Conservation (phyloP, 306 rosid species). For the Castanea crenata region DNA sequence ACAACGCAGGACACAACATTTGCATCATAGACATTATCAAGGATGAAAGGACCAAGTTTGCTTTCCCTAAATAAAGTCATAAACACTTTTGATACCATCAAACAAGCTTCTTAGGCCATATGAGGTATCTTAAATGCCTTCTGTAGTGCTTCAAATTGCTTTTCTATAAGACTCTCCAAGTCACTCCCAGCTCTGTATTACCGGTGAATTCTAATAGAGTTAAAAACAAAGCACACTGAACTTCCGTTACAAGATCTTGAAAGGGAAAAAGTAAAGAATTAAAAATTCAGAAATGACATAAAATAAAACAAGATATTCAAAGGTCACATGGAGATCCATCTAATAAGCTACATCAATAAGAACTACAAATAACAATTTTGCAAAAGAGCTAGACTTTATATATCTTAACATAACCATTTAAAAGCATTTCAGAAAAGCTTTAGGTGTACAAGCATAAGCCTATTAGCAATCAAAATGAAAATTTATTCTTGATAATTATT, state of each 20-base stretch:
- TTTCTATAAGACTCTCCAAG: conserved; percentile 62
- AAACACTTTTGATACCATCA: no score
- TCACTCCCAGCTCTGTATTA: conserved; percentile 24
- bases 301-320: neutral
- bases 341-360: neutral
- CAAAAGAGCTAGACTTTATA: neutral
- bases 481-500: no score
- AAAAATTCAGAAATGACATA: neutral
- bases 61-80: conserved; percentile 41
- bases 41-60: conserved; percentile 82
- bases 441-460: neutral
- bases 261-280: neutral
- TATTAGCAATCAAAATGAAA: no score
- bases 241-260: conserved; percentile 67
- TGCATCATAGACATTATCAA: conserved; percentile 69
- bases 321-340: neutral
- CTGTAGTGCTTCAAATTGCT: conserved; percentile 72
- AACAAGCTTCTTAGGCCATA: no score
- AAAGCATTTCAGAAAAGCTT: neutral
- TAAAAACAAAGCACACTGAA: conserved; percentile 54
- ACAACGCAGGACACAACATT: conserved; percentile 18
- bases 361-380: neutral
- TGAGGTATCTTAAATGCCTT: conserved; percentile 70
- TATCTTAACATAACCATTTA: neutral
- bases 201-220: conserved; percentile 37